These are phyloP conservation scores for Trypanosoma melophagium DNA, from an alignment of 208 protist species.

Conservation along the genomic window DNA sequence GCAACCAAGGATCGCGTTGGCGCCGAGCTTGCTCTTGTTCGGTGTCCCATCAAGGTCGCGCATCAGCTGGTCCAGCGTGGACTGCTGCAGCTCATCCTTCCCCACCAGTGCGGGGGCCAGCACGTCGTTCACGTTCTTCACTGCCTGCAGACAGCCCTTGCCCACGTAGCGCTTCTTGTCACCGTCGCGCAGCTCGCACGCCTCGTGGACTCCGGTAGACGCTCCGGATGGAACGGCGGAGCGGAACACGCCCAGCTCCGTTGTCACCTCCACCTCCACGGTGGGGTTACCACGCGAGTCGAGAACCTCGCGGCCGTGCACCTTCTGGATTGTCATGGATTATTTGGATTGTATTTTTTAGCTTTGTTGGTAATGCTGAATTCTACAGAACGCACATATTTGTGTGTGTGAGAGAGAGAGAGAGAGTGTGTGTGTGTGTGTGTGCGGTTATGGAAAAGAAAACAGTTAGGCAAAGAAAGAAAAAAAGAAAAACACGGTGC, in stretches of 20 bases:
- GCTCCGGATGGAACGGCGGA: conserved; percentile 98
- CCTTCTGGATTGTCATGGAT: conserved; percentile 82
- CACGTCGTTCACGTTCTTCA: conserved; percentile 97
- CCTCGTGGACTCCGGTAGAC: conserved; percentile 98
- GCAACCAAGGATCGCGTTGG: conserved; percentile 98
- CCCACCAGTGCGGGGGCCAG: conserved; percentile 93
- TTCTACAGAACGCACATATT: background rate
- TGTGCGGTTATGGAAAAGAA: too few species aligned
- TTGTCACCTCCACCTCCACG: conserved; percentile 97
- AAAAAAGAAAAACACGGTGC: too few species aligned
- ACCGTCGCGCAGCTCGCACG: conserved; percentile 96
- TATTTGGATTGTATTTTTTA: background rate
- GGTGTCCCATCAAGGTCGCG: conserved; percentile 95
- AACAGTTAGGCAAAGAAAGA: too few species aligned
- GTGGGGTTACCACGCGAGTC: conserved; percentile 91
- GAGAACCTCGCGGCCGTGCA: conserved; percentile 86
- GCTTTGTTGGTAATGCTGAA: background rate
- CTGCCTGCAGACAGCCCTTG: conserved; percentile 96
- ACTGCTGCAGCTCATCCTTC: conserved; percentile 90
- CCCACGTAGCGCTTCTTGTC: conserved; percentile 94
- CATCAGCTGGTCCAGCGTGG: conserved; percentile 94
- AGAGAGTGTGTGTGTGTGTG: too few species aligned
- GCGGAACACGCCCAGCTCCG: conserved; percentile 94
- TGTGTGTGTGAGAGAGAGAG: too few species aligned
- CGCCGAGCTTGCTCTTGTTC: conserved; percentile 97